Evolutionary conservation across 805 yeast genomes (phyloP), one percentile per base, ranked within the genome.

Genomic region (Myxozyma lipomycoides): DNA sequence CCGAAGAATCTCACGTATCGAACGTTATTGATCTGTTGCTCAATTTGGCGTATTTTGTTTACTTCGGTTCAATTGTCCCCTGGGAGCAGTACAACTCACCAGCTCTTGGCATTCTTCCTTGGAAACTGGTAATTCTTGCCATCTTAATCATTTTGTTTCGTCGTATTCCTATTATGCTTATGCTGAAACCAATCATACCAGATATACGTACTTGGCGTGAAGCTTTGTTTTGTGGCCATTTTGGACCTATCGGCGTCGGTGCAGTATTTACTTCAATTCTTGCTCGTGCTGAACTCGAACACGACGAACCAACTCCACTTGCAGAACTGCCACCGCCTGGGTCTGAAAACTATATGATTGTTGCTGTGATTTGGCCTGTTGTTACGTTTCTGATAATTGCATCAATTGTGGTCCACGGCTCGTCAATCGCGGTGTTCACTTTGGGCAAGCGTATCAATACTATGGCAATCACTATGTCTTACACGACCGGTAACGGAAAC

Each of bases 181-280:
- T 79, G 0, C 69, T 86, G 44, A 85, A 85, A 62, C 89, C 91
- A 0, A 65, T 88, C 22, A 83, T 87, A 1, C 96, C 96, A 0
- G 96, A 89, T 64, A 78, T 89, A 36, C 82, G 87, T 61, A 78
- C 87, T 9, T 89, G 96, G 95, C 79, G 95, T 66, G 97, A 89
- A 67, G 96, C 96, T 0, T 65, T 89, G 2, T 90, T 90, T 67
- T 87, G 95, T 66, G 96, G 96, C 19, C 96, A 89, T 70, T 89
- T 90, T 67, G 97, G 97, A 17, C 96, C 97, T 1, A 86, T 90
- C 63, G 97, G 97, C 43, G 96, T 89, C 21, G 96, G 96, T 51
- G 95, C 95, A 1, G 74, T 89, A 5, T 88, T 86, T 67, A 91
- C 93, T 38, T 82, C 86, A 4, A 82, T 89, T 44, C 72, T 88